Base-by-base conservation (phyloP, 2,329 filamentous ascomycete species). In the Hypoxylon sp. region DNA sequence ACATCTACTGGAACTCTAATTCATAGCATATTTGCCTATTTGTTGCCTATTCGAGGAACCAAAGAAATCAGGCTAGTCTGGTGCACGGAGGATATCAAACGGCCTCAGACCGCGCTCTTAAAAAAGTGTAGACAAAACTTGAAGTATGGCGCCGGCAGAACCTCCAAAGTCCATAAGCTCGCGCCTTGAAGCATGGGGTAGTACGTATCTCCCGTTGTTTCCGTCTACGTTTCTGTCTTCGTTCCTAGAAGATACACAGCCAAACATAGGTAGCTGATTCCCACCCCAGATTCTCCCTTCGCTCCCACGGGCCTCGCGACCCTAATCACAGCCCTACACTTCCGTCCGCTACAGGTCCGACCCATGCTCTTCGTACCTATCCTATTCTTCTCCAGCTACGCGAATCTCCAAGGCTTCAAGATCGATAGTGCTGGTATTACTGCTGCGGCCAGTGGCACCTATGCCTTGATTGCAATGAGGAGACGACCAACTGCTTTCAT, bases 401-500 rank as follows among this genome's bases (percentile, higher is more conserved):
- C 88, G 74, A 88, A 88, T 76, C 82, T 89, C 6, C 85, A 87
- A 19, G 87, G 87, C 65, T 88, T 86, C 79, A 84, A 83, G 67
- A 87, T 85, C 56, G 87, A 87, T 75, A 83, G 82, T 62, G 87
- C 87, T 2, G 87, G 86, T 55, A 79, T 89, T 62, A 82, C 85
- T 0, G 85, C 85, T 57, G 86, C 87, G 15, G 86, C 85, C 79
- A 87, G 85, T 48, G 87, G 87, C 31, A 80, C 88, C 15, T 89
- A 89, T 76, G 83, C 84, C 3, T 78, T 89, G 39, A 79, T 89
- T 54, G 86, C 87, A 1, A 76, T 87, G 67, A 84, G 87, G 47
- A 79, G 84, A 19, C 81, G 72, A 68, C 76, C 44, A 55, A 79
- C n/a, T 77, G 79, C 37, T 75, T 77, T 46, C 61, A 75, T 62